These are phyloP conservation scores for Talinum fruticosum DNA, from an alignment of 148 eudicot species.

Conservation along the genomic window DNA sequence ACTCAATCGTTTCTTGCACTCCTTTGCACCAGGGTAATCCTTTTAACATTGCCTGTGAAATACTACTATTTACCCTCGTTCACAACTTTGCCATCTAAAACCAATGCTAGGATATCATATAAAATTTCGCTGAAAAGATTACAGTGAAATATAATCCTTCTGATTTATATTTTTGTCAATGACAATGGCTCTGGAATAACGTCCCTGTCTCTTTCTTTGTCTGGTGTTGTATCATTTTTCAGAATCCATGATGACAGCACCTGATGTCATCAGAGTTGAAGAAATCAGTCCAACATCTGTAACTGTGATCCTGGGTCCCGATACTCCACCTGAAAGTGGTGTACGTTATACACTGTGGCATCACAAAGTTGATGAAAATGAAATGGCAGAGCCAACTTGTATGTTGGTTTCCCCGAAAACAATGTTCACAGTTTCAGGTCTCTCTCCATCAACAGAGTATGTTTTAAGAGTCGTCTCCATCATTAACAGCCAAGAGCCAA, in stretches of 20 bases:
- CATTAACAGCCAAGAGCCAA: slow-evolving; percentile 36
- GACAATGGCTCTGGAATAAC: slow-evolving; percentile 1
- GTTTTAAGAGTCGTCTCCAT: slow-evolving; percentile 50
- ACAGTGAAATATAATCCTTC: not conserved
- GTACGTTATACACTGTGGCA: slow-evolving; percentile 60
- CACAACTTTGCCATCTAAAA: not conserved
- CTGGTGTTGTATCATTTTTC: slow-evolving; percentile 20
- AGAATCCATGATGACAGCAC: slow-evolving; percentile 36
- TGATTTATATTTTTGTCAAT: not conserved
- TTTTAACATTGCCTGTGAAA: not conserved
- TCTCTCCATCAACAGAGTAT: slow-evolving; percentile 59
- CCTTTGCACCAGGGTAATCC: slow-evolving; percentile 36
- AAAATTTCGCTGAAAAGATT: too few relatives aligned
- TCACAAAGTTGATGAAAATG: slow-evolving; percentile 53
- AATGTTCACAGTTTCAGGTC: slow-evolving; percentile 47
- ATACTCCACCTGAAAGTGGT: slow-evolving; percentile 25
- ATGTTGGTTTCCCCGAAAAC: slow-evolving; percentile 47
- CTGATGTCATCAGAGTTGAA: slow-evolving; percentile 46
- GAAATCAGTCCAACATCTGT: slow-evolving; percentile 50
- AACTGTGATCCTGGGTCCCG: slow-evolving; percentile 42
- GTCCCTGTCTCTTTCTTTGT: not conserved
- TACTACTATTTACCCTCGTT: not conserved
- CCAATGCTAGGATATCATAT: not conserved
- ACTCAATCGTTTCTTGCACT: slow-evolving; percentile 29
- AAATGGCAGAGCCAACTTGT: slow-evolving; percentile 52